phyloP scores from a whole-genome alignment of 2,329 filamentous ascomycete genomes.

The Decorospora gaudefroyi region DNA sequence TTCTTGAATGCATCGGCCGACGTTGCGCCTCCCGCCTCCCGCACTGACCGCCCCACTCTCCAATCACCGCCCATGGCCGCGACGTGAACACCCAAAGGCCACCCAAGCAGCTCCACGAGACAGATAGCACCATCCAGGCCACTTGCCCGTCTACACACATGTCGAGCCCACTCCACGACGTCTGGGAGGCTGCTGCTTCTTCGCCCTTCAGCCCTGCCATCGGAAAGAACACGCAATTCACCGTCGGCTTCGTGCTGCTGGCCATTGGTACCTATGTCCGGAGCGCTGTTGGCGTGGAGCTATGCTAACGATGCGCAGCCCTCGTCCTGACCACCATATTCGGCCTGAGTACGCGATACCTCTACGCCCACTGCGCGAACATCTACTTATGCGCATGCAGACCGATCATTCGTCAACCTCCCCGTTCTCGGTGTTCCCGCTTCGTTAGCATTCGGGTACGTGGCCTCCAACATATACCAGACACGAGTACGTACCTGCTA shows the following conservation, averaged over 20 bases:
- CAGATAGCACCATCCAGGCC: conserved; percentile 11
- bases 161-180: conserved; percentile 67
- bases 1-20: conserved; percentile 22
- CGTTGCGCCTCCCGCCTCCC: conserved; percentile 24
- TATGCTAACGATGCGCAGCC: conserved; percentile 50
- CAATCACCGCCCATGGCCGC: conserved; percentile 23
- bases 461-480: conserved; percentile 13
- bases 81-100: conserved; percentile 27
- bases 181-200: conserved; percentile 91
- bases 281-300: conserved; percentile 17
- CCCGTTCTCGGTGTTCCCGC: conserved; percentile 81
- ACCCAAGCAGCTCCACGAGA: conserved; percentile 29
- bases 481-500: conserved; percentile 1
- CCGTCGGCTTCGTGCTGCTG: conserved; percentile 76
- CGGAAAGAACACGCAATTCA: conserved; percentile 82
- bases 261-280: conserved; percentile 62
- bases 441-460: conserved; percentile 87
- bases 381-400: conserved; percentile 67
- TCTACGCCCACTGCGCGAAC: neutral
- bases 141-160: conserved; percentile 36
- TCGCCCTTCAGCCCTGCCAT: conserved; percentile 81
- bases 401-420: conserved; percentile 78
- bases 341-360: conserved; percentile 70
- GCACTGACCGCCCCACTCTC: conserved; percentile 21
- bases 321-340: conserved; percentile 77